Conservation (phyloP, 2,329 filamentous ascomycete genomes). For the Colletotrichum plurivorum region DNA sequence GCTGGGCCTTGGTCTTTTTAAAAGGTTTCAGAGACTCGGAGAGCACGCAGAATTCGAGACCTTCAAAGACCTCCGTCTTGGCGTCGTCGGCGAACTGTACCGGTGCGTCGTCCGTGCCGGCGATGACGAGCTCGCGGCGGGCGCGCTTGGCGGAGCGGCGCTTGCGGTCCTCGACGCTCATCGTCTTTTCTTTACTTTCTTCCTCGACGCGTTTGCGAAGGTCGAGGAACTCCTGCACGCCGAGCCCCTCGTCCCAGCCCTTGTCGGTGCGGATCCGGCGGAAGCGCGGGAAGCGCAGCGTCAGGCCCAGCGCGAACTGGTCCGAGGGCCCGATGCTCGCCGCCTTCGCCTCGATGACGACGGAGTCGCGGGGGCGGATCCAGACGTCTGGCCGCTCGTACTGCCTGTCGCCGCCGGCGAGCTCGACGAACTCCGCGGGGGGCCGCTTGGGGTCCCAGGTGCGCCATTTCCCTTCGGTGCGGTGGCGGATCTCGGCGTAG, state of each 20-base stretch:
- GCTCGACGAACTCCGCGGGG: constrained; percentile 82
- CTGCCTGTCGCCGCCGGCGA: constrained; percentile 82
- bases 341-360: constrained; percentile 92
- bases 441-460: constrained; percentile 86
- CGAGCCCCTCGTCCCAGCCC: constrained; percentile 84
- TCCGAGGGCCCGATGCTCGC: constrained; percentile 82
- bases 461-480: constrained; percentile 92
- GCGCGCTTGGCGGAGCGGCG: constrained; percentile 70
- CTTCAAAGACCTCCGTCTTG: constrained; percentile 78
- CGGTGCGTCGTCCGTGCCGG: constrained; percentile 71
- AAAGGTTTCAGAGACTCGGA: constrained; percentile 79
- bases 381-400: constrained; percentile 89
- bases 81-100: constrained; percentile 65
- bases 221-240: constrained; percentile 81
- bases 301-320: constrained; percentile 82
- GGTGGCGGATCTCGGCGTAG: constrained; percentile 85
- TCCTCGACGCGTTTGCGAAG: constrained; percentile 78
- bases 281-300: constrained; percentile 92
- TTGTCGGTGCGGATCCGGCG: constrained; percentile 86
- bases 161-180: constrained; percentile 81
- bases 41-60: constrained; percentile 85
- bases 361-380: constrained; percentile 90
- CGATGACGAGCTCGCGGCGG: constrained; percentile 79
- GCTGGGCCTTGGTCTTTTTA: constrained; percentile 82
- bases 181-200: constrained; percentile 80